phyloP scores from a whole-genome alignment of 2,329 filamentous ascomycete species.

The Colletotrichum sp. region DNA sequence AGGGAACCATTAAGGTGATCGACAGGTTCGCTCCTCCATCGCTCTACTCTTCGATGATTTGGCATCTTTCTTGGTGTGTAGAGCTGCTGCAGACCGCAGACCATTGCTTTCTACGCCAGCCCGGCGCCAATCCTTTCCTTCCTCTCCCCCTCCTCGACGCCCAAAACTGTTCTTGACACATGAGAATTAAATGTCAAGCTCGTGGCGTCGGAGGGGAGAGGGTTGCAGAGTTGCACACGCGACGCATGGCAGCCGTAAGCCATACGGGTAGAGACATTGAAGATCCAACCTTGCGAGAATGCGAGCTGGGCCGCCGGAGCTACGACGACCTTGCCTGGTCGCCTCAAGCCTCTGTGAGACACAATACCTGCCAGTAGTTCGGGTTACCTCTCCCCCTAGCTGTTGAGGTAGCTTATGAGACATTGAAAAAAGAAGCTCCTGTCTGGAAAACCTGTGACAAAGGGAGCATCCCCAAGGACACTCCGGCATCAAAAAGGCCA shows the following conservation, averaged over 20 bases:
- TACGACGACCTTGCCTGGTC: neutral
- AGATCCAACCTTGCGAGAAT: neutral
- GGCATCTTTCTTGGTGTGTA: neutral
- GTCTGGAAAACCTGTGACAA: neutral
- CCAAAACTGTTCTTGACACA: neutral
- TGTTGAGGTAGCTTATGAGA: neutral
- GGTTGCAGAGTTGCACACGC: neutral
- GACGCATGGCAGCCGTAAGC: neutral
- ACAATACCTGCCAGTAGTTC: neutral
- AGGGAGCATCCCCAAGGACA: neutral
- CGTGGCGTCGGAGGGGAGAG: neutral
- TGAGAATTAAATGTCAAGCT: neutral
- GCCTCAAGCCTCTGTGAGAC: neutral
- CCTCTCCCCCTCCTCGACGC: neutral
- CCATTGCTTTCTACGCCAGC: neutral
- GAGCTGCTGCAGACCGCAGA: neutral
- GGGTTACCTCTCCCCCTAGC: neutral
- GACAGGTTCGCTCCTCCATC: neutral
- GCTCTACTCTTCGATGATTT: neutral
- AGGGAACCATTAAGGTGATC: neutral
- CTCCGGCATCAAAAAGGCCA: neutral
- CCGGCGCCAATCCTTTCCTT: neutral
- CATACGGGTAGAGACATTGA: neutral
- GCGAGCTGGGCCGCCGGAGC: neutral
- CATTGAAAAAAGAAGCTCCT: neutral